A percentile compares a stretch with the other conserved stretches of the same genome.
Conservation (phyloP, 768 basidiomycete species). For the Royoungia palumana region DNA sequence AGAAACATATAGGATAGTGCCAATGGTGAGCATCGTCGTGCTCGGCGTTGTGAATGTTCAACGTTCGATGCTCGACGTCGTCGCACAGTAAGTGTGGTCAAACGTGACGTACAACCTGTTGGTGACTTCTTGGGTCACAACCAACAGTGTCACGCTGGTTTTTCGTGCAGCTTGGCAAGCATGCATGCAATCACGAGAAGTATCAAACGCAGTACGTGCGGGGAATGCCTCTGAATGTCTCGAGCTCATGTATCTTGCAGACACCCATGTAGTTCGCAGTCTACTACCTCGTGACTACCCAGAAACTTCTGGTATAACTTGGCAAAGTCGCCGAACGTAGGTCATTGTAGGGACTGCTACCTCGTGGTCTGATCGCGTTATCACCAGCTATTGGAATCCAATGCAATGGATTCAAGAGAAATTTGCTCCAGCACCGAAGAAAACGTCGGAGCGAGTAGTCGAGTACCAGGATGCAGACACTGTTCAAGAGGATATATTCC, state of each 20-base stretch:
- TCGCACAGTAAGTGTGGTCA: neutral
- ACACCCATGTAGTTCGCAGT: conserved; percentile 3
- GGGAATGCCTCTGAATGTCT: neutral
- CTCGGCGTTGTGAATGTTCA: conserved; percentile 5
- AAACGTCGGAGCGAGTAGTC: conserved; percentile 43
- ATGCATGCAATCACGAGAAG: conserved; percentile 29
- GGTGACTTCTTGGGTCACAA: conserved; percentile 13
- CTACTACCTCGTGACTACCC: conserved; percentile 8
- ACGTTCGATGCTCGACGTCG: too few species aligned
- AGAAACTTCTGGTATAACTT: conserved; percentile 25
- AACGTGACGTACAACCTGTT: conserved; percentile 15
- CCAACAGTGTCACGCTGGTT: conserved; percentile 13
- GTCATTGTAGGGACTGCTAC: conserved; percentile 14
- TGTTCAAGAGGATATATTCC: conserved; percentile 45
- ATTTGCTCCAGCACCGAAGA: conserved; percentile 45
- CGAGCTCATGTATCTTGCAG: conserved; percentile 12
- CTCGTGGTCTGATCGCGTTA: conserved; percentile 1
- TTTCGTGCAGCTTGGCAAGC: conserved; percentile 6
- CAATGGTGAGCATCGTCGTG: conserved; percentile 53
- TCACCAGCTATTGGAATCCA: conserved; percentile 52
- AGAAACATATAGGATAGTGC: conserved; percentile 78
- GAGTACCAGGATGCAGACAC: conserved; percentile 22
- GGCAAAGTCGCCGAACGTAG: conserved; percentile 45
- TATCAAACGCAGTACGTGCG: conserved; percentile 24
- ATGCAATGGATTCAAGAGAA: conserved; percentile 63